Base-by-base conservation (phyloP, 768 basidiomycete species). In the Omphalotus guepiniiformis region DNA sequence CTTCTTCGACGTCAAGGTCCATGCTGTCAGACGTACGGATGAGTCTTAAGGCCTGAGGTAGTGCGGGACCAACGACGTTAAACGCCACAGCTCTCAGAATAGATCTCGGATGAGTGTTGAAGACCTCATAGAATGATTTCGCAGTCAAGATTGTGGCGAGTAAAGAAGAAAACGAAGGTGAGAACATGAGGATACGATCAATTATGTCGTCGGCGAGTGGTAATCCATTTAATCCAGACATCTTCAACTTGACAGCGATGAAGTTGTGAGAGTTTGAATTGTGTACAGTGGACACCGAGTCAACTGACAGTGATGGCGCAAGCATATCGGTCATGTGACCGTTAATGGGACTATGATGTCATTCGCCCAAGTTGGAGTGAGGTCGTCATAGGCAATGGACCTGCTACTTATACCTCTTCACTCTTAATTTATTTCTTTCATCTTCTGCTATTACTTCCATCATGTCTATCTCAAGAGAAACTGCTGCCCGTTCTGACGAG, bases 171-270 rank as follows among this genome's bases (percentile, higher is more conserved):
- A 67, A 68, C 49, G 65, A 55, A 16, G 58, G 65, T 26, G 63
- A 18, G 36, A 47, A 52, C 4, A 32, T 53, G 22, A 70, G 51
- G 21, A 70, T 53, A 44, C 52, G 39, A 47, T 64, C 66, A 21
- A 61, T 54, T 35, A 68, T 50, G 38, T 71, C 67, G 53, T 58
- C 55, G 27, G 66, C 42, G 32, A 66, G 37, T 15, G 58, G 61
- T 22, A 59, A 36, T 15, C 53, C 39, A 43, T 40, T 60, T 13
- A 55, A 28, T 32, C 38, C 34, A 39, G 48, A 50, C 55, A 55
- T 58, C 42, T 39, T 18, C n/a, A n/a, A n/a, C n/a, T n/a, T n/a
- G n/a, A n/a, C n/a, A n/a, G n/a, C n/a, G n/a, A n/a, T n/a, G n/a
- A n/a, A n/a, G n/a, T n/a, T n/a, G n/a, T n/a, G n/a, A n/a, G n/a